phyloP scores from a whole-genome alignment of 306 rosid genomes.

The Glycine soja region DNA sequence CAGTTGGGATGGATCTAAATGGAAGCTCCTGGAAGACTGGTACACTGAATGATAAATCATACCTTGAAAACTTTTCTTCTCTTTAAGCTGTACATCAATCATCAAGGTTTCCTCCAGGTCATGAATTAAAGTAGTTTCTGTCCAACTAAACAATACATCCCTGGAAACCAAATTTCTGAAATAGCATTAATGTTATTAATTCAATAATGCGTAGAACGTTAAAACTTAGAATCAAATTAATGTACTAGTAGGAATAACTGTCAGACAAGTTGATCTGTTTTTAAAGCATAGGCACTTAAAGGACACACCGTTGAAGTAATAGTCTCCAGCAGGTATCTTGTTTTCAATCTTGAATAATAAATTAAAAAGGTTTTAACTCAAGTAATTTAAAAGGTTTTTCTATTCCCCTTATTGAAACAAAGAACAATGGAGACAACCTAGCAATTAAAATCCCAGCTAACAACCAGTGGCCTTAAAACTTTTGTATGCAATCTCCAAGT shows the following conservation, averaged over 20 bases:
- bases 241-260: too few relatives aligned
- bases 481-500: slow-evolving; percentile 2
- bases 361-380: background rate
- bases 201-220: too few relatives aligned
- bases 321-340: too few relatives aligned
- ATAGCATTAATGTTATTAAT: too few relatives aligned
- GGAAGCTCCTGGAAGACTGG: background rate
- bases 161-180: too few relatives aligned
- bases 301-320: too few relatives aligned
- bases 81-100: background rate
- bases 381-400: background rate
- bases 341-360: too few relatives aligned
- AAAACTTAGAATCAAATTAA: too few relatives aligned
- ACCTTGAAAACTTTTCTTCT: background rate
- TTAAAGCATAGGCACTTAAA: too few relatives aligned
- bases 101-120: slow-evolving; percentile 15
- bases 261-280: too few relatives aligned
- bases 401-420: background rate
- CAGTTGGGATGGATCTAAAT: slow-evolving; percentile 3
- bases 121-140: too few relatives aligned
- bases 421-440: background rate
- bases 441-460: background rate
- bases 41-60: slow-evolving; percentile 16
- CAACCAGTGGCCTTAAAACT: background rate
- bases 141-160: too few relatives aligned